Conservation (phyloP, 202 grass and related monocot genomes). For the Panicum virgatum region DNA sequence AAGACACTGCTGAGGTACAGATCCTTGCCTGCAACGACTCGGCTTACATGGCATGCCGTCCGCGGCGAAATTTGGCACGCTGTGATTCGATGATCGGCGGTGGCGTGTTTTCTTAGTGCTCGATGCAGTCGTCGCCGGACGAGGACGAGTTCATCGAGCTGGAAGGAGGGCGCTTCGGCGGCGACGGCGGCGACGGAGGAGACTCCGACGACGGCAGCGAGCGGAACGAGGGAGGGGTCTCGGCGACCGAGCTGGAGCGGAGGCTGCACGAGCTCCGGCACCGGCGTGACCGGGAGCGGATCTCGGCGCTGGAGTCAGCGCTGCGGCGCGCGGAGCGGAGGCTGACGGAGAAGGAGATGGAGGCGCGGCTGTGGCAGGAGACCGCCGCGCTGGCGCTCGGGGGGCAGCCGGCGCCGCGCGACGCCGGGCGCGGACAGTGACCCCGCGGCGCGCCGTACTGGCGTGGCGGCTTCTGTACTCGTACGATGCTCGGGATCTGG, state of each 20-base stretch:
- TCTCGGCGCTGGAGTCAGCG: conserved; percentile 65
- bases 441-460: not conserved
- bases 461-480: not conserved
- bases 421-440: not conserved
- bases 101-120: not conserved
- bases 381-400: conserved; percentile 42
- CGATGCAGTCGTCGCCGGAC: conserved; percentile 10
- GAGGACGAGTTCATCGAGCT: conserved; percentile 57
- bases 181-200: conserved; percentile 9
- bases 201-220: not conserved
- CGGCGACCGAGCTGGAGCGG: conserved; percentile 65
- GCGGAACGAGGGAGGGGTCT: conserved; percentile 19
- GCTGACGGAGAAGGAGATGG: conserved; percentile 64
- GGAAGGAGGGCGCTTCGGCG: conserved; percentile 16
- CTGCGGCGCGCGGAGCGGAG: conserved; percentile 47
- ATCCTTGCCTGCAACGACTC: not conserved
- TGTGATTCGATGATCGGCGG: not conserved
- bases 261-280: conserved; percentile 65
- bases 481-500: not conserved
- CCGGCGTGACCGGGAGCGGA: conserved; percentile 55
- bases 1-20: conserved; percentile 45
- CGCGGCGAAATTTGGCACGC: no score
- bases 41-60: not conserved
- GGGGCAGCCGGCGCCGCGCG: not conserved
- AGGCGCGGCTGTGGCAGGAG: conserved; percentile 66